These are phyloP conservation scores for Macrolepiota albuminosa DNA, from an alignment of 768 basidiomycete genomes.

Conservation along the genomic window DNA sequence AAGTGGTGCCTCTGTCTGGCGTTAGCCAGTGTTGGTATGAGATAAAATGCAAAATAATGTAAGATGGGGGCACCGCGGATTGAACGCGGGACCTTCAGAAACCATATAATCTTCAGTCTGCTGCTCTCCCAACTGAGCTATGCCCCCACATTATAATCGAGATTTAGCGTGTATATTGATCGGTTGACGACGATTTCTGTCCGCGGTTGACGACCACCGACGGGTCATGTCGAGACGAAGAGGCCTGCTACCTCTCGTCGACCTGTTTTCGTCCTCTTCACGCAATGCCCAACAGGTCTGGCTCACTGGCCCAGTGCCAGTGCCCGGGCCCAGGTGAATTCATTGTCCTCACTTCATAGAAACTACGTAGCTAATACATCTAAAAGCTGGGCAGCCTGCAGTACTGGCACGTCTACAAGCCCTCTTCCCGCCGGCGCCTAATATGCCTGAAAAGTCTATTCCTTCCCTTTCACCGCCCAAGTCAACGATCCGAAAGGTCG, in stretches of 20 bases:
- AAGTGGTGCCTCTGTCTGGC: too few relatives aligned
- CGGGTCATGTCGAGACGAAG: not conserved
- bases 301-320: not conserved
- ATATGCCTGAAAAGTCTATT: conserved; percentile 8
- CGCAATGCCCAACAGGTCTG: not conserved
- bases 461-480: conserved; percentile 3
- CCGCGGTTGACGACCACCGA: not conserved
- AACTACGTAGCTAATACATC: not conserved
- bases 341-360: not conserved
- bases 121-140: conserved; percentile 20
- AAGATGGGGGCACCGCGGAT: conserved; percentile 18
- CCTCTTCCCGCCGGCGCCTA: conserved; percentile 13
- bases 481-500: conserved; percentile 9
- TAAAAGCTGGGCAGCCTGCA: not conserved
- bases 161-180: not conserved
- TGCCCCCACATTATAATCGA: not conserved
- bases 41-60: not conserved
- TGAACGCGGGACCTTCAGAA: conserved; percentile 23
- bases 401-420: conserved; percentile 16
- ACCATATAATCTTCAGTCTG: conserved; percentile 7
- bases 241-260: not conserved
- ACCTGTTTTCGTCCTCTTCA: not conserved
- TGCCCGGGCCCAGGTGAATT: conserved; percentile 2
- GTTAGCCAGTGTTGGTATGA: too few relatives aligned
- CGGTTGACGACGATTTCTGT: not conserved